These are phyloP conservation scores for Saussurea involucrata DNA, from an alignment of 129 eudicot genomes.

Conservation along the genomic window DNA sequence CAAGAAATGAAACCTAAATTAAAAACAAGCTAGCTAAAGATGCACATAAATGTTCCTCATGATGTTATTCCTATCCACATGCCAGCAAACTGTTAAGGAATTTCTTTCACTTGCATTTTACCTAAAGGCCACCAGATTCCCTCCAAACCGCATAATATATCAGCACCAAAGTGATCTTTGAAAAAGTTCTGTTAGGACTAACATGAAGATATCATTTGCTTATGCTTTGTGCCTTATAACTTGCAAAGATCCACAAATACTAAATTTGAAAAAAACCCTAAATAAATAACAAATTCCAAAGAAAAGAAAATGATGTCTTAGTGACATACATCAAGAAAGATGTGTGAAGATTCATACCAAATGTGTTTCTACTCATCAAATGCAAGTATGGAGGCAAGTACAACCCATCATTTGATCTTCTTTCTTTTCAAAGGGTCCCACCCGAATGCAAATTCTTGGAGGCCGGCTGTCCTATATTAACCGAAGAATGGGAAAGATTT, in stretches of 20 bases:
- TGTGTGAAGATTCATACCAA: constrained; percentile 43
- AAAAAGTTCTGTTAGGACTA: constrained; percentile 28
- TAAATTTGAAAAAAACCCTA: not conserved
- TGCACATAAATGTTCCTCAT: constrained; percentile 23
- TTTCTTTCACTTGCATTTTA: constrained; percentile 47
- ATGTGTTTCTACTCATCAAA: constrained; percentile 36
- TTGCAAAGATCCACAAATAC: not conserved
- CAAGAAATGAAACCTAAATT: constrained; percentile 7
- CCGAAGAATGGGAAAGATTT: constrained; percentile 40
- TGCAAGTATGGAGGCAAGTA: constrained; percentile 56
- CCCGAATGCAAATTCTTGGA: constrained; percentile 18
- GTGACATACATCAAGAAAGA: constrained; percentile 24
- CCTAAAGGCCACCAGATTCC: constrained; percentile 54
- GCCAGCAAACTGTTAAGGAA: constrained; percentile 61
- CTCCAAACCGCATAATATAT: constrained; percentile 42
- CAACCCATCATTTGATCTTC: constrained; percentile 37
- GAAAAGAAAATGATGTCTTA: constrained; percentile 20
- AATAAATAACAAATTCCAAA: constrained; percentile 7
- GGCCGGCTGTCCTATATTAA: constrained; percentile 31
- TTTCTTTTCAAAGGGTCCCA: constrained; percentile 39
- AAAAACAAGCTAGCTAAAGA: constrained; percentile 9
- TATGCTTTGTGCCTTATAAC: not conserved
- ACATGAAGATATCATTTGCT: constrained; percentile 10
- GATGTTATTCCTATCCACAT: constrained; percentile 56
- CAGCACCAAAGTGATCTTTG: constrained; percentile 9